phyloP scores from a whole-genome alignment of 2,329 filamentous ascomycete species.

The Aspergillus flavus region DNA sequence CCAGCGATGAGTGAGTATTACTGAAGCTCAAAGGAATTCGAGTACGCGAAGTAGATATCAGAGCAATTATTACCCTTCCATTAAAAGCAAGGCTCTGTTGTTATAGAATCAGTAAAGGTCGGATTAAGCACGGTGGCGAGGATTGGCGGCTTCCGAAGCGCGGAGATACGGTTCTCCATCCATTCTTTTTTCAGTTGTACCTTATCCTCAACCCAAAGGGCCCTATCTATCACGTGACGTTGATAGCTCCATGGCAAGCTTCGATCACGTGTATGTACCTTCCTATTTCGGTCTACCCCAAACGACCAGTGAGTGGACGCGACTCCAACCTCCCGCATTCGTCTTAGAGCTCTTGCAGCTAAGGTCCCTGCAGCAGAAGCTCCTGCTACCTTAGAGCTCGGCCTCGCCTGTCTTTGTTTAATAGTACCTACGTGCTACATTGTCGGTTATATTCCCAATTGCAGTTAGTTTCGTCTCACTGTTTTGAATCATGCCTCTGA shows the following conservation, averaged over 20 bases:
- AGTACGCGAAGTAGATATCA: constrained; percentile 23
- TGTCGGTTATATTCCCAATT: neutral
- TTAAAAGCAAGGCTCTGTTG: constrained; percentile 13
- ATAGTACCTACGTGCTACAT: neutral
- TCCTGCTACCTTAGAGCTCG: neutral
- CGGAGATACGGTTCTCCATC: constrained; percentile 4
- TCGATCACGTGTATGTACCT: constrained; percentile 20
- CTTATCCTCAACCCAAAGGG: neutral
- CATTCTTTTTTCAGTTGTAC: constrained; percentile 6
- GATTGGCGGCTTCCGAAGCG: neutral
- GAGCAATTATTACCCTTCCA: constrained; percentile 29
- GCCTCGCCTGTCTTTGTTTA: neutral
- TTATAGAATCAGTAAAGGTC: neutral
- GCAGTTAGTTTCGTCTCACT: neutral
- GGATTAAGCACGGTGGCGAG: constrained; percentile 1
- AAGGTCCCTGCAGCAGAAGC: constrained; percentile 14
- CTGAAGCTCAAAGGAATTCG: constrained; percentile 39
- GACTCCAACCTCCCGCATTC: constrained; percentile 34
- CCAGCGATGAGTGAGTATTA: constrained; percentile 56
- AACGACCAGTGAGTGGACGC: constrained; percentile 21
- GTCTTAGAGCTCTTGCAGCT: constrained; percentile 23
- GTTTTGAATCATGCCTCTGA: constrained; percentile 34
- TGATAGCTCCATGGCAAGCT: neutral
- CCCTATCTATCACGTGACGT: constrained; percentile 15
- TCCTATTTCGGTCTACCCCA: constrained; percentile 30